Evolutionary conservation across 2,329 filamentous ascomycete genomes (phyloP).

Genomic region (Pseudohalonectria lignicola): DNA sequence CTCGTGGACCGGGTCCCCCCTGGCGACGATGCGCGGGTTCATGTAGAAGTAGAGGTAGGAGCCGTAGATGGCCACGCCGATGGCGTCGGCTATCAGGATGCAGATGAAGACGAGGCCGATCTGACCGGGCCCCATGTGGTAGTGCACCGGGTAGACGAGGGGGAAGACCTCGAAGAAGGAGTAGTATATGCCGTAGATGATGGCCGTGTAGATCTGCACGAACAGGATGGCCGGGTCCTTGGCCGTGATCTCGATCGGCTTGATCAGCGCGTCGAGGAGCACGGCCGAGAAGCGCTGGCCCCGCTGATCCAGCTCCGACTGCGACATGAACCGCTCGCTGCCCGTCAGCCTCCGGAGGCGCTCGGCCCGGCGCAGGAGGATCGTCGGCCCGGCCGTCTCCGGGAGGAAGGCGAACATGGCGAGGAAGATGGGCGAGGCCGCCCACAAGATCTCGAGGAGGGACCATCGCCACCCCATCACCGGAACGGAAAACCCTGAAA

Average conservation of each 20-base stretch:
- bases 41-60: slow-evolving; percentile 40
- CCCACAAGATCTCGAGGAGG: slow-evolving; percentile 53
- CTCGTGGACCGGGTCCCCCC: slow-evolving; percentile 41
- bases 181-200: slow-evolving; percentile 53
- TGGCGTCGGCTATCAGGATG: slow-evolving; percentile 40
- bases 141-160: slow-evolving; percentile 47
- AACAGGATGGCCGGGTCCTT: slow-evolving; percentile 53
- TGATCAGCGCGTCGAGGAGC: slow-evolving; percentile 45
- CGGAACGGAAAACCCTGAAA: slow-evolving; percentile 49
- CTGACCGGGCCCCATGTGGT: slow-evolving; percentile 47
- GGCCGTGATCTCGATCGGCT: slow-evolving; percentile 47
- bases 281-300: slow-evolving; percentile 29
- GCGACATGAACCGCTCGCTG: slow-evolving; percentile 42
- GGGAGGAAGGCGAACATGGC: slow-evolving; percentile 52
- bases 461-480: slow-evolving; percentile 53
- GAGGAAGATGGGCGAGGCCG: slow-evolving; percentile 45
- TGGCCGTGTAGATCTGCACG: slow-evolving; percentile 48
- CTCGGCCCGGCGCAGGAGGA: slow-evolving; percentile 48
- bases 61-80: slow-evolving; percentile 33
- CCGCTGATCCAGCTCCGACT: slow-evolving; percentile 54
- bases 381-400: slow-evolving; percentile 48
- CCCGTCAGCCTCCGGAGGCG: slow-evolving; percentile 52
- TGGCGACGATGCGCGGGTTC: slow-evolving; percentile 34
- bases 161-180: slow-evolving; percentile 59
- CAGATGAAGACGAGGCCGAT: slow-evolving; percentile 50